Evolutionary conservation across 352 stramenopile species (phyloP).

Genomic region (Phytophthora cryptogea): DNA sequence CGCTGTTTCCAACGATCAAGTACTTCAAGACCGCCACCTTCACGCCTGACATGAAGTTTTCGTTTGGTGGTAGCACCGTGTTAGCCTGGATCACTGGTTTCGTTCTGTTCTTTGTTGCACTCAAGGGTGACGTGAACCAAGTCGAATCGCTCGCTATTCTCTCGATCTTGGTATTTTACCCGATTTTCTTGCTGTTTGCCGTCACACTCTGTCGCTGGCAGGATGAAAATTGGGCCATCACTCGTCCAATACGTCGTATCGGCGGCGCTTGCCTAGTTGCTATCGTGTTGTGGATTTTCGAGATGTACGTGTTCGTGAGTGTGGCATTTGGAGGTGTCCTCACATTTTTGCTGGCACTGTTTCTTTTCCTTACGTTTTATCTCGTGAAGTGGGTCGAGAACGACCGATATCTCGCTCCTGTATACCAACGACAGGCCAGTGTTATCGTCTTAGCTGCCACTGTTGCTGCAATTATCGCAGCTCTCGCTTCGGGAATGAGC

Average conservation of each 20-base stretch:
- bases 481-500: conserved; percentile 53
- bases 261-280: conserved; percentile 21
- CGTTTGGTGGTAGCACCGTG: conserved; percentile 52
- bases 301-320: conserved; percentile 77
- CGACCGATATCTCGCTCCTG: conserved; percentile 74
- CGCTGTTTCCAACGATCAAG: conserved; percentile 72
- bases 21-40: conserved; percentile 73
- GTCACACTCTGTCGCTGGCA: conserved; percentile 81
- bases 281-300: conserved; percentile 71
- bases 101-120: conserved; percentile 69
- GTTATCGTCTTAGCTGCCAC: conserved; percentile 47
- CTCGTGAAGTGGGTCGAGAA: conserved; percentile 87
- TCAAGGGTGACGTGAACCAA: conserved; percentile 64
- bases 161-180: conserved; percentile 80
- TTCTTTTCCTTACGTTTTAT: conserved; percentile 78
- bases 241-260: conserved; percentile 43
- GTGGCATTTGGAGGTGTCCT: conserved; percentile 59
- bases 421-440: conserved; percentile 59
- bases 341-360: conserved; percentile 61
- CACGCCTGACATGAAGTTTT: conserved; percentile 62
- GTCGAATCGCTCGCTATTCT: conserved; percentile 79
- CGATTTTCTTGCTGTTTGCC: conserved; percentile 72
- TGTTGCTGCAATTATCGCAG: conserved; percentile 40
- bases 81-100: conserved; percentile 75
- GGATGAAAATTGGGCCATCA: conserved; percentile 72